phyloP scores from a whole-genome alignment of 2,329 filamentous ascomycete genomes.

The Ramularia collo-cygni region DNA sequence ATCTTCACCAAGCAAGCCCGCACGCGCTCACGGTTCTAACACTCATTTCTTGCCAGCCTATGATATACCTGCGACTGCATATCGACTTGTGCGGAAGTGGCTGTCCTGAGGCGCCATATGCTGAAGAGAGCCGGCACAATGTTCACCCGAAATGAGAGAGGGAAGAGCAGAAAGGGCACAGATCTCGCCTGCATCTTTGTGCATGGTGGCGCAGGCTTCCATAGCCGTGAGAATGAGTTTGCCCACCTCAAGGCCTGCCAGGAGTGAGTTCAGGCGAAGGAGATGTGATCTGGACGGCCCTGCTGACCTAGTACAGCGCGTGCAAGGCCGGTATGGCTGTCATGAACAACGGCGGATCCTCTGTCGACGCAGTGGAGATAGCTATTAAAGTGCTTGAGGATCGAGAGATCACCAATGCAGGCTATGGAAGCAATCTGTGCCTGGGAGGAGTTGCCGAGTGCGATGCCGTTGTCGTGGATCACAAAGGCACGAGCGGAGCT shows the following conservation, averaged over 20 bases:
- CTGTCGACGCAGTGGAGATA: constrained; percentile 82
- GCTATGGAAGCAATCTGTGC: constrained; percentile 89
- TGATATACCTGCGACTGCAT: constrained; percentile 6
- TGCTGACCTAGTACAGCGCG: constrained; percentile 52
- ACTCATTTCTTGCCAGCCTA: neutral
- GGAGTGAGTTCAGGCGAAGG: constrained; percentile 56
- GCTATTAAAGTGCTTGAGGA: constrained; percentile 86
- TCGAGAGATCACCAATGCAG: constrained; percentile 91
- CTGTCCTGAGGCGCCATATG: constrained; percentile 1
- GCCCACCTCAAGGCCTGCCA: constrained; percentile 80
- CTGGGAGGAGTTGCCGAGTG: constrained; percentile 89
- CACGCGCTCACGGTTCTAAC: neutral
- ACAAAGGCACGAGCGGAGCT: constrained; percentile 83
- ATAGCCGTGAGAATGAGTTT: constrained; percentile 78
- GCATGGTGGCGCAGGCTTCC: constrained; percentile 90
- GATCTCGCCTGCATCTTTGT: constrained; percentile 77
- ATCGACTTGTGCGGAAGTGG: neutral
- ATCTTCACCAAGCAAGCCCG: constrained; percentile 3
- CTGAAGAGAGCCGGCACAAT: constrained; percentile 25
- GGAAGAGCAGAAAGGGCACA: constrained; percentile 27
- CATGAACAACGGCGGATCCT: constrained; percentile 68
- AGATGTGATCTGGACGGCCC: neutral
- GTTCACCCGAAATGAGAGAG: constrained; percentile 21
- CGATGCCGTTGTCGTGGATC: constrained; percentile 88
- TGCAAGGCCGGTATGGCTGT: constrained; percentile 77